Conservation (phyloP, 768 basidiomycete species). For the Suillus weaverae region DNA sequence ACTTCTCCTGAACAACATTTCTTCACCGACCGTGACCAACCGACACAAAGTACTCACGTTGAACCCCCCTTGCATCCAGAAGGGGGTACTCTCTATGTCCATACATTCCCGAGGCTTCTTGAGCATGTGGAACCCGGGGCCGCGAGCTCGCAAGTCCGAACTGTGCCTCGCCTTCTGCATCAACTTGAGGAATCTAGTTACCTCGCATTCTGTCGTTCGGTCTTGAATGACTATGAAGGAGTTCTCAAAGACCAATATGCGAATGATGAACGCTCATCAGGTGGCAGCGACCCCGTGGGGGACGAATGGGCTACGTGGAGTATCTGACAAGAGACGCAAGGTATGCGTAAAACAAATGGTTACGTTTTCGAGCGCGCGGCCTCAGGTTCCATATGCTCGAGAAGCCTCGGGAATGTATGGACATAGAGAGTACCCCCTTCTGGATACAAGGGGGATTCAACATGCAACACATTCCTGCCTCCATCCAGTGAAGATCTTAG, state of each 20-base stretch:
- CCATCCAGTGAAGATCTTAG: background rate
- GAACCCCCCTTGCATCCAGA: background rate
- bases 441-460: background rate
- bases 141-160: no score
- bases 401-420: conserved; percentile 4
- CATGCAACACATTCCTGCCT: background rate
- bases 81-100: background rate
- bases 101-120: conserved; percentile 2
- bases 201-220: background rate
- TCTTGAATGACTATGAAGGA: no score
- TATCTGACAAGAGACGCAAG: no score
- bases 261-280: no score
- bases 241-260: no score
- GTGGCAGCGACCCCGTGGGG: no score
- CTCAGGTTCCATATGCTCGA: background rate
- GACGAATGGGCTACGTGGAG: no score
- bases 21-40: no score
- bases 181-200: background rate
- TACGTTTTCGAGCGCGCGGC: background rate
- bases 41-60: no score
- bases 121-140: background rate
- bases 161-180: no score
- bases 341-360: background rate
- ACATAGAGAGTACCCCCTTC: background rate
- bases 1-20: no score